phyloP scores from a whole-genome alignment of 345 rosid species.

The Heritiera littoralis region DNA sequence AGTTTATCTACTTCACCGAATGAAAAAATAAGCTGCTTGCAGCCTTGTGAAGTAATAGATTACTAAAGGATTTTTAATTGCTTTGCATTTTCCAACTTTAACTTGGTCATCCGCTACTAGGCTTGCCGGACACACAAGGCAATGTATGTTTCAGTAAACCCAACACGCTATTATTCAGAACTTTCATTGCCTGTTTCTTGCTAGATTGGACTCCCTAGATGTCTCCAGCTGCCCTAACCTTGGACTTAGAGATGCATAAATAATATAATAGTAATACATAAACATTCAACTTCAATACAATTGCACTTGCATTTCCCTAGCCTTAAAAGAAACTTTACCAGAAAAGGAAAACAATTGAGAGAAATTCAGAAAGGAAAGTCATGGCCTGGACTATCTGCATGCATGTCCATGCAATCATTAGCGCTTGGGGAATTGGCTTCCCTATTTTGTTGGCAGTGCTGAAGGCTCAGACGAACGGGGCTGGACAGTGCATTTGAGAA shows the following conservation, averaged over 20 bases:
- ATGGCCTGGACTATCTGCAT: constrained; percentile 49
- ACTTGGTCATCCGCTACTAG: not conserved
- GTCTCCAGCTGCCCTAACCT: not conserved
- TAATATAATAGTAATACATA: not conserved
- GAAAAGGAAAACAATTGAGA: not conserved
- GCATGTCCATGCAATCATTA: constrained; percentile 59
- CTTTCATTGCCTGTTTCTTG: not conserved
- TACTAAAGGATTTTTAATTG: not conserved
- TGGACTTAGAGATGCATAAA: not conserved
- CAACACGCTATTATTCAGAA: not conserved
- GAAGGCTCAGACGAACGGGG: constrained; percentile 71
- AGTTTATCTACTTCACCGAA: too few relatives aligned
- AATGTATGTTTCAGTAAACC: not conserved
- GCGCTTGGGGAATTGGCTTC: constrained; percentile 14
- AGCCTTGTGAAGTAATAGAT: not conserved
- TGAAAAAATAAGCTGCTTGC: too few relatives aligned
- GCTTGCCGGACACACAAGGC: not conserved
- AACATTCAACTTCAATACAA: not conserved
- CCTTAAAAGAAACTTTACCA: constrained; percentile 11
- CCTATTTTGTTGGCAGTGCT: constrained; percentile 34
- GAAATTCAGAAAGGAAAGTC: constrained; percentile 22
- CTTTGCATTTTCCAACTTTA: not conserved
- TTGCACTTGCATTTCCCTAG: not conserved
- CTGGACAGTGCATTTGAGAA: constrained; percentile 64
- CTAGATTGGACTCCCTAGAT: not conserved